These are phyloP conservation scores for Butyriboletus loyo DNA, from an alignment of 768 basidiomycete species.

Conservation along the genomic window DNA sequence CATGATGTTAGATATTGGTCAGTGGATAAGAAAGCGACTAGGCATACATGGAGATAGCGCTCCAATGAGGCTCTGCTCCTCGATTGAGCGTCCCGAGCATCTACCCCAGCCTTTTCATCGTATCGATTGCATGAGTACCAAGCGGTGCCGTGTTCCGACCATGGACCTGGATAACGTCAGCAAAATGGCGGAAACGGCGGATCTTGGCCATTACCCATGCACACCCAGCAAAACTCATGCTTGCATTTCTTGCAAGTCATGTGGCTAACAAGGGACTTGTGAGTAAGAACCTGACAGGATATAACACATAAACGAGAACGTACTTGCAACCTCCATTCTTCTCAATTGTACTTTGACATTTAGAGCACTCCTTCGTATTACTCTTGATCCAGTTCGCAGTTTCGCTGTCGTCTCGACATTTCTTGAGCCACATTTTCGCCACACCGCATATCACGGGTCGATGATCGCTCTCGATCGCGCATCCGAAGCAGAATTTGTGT, in stretches of 20 bases:
- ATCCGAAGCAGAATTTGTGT: slow-evolving; percentile 95
- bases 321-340: slow-evolving; percentile 99
- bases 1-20: background rate
- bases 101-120: slow-evolving; percentile 86
- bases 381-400: slow-evolving; percentile 99
- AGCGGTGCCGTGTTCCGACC: slow-evolving; percentile 94
- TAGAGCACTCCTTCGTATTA: slow-evolving; percentile 96
- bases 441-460: slow-evolving; percentile 87
- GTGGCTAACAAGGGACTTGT: slow-evolving; percentile 56
- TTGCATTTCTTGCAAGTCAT: slow-evolving; percentile 99
- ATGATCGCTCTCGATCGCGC: slow-evolving; percentile 84
- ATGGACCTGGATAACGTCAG: slow-evolving; percentile 63
- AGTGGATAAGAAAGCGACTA: background rate
- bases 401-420: slow-evolving; percentile 96
- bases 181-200: slow-evolving; percentile 1
- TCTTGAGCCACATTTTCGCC: slow-evolving; percentile 92
- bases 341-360: slow-evolving; percentile 98
- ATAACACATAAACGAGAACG: slow-evolving; percentile 65
- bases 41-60: slow-evolving; percentile 89
- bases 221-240: slow-evolving; percentile 99
- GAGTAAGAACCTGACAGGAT: slow-evolving; percentile 38
- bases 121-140: slow-evolving; percentile 99
- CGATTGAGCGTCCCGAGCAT: slow-evolving; percentile 90
- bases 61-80: slow-evolving; percentile 87
- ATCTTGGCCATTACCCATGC: slow-evolving; percentile 69